These are phyloP conservation scores for Yamadazyma laniorum DNA, from an alignment of 805 yeast species.

Conservation along the genomic window DNA sequence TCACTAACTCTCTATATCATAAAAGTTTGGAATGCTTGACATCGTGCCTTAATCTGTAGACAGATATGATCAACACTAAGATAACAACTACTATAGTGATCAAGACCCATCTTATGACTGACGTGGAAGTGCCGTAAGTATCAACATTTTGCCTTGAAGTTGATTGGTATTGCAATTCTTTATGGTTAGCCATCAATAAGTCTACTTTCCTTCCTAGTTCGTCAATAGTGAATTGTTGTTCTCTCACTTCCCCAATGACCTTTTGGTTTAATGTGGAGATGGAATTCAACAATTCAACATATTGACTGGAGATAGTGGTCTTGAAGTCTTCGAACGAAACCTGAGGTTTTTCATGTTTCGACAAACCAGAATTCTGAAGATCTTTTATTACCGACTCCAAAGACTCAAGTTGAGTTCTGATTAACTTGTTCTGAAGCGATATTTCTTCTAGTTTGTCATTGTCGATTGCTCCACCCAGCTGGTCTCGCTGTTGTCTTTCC, in stretches of 20 bases:
- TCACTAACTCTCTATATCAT: conserved; percentile 19
- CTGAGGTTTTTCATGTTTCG: not conserved
- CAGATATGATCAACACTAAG: conserved; percentile 42
- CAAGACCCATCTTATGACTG: conserved; percentile 36
- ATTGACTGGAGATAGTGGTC: conserved; percentile 26
- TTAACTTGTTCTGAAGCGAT: conserved; percentile 3
- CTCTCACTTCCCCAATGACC: conserved; percentile 41
- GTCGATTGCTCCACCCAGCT: not conserved
- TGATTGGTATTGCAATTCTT: conserved; percentile 33
- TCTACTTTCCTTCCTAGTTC: conserved; percentile 38
- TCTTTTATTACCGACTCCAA: not conserved
- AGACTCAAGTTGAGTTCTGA: conserved; percentile 1
- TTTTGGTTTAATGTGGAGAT: conserved; percentile 33
- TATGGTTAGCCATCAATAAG: conserved; percentile 38
- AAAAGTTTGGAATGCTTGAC: conserved; percentile 61
- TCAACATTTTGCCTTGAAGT: conserved; percentile 11
- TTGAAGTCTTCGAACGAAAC: conserved; percentile 24
- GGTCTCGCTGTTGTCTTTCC: not conserved
- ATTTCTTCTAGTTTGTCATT: not conserved
- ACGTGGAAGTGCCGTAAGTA: conserved; percentile 8
- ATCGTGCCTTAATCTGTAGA: conserved; percentile 57
- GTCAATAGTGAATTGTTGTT: conserved; percentile 35
- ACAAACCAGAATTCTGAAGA: not conserved
- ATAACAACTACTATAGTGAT: conserved; percentile 42
- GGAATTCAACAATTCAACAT: conserved; percentile 30